Evolutionary conservation across 306 rosid species (phyloP).

Genomic region (Vigna mungo): DNA sequence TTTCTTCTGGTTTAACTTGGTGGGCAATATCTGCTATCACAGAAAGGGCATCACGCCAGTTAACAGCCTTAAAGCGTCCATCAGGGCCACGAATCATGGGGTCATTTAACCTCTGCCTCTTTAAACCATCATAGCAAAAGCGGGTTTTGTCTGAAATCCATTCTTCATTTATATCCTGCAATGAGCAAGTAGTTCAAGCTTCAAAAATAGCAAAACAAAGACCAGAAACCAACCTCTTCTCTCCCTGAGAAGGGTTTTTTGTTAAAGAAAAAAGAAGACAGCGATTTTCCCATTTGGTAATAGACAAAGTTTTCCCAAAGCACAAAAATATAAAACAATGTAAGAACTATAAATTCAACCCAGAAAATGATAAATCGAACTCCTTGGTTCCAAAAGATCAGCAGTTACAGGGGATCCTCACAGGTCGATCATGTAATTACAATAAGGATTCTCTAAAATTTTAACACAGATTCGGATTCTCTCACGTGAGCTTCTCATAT

Average conservation of each 20-base stretch:
- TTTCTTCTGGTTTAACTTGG: constrained; percentile 81
- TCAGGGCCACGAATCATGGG: constrained; percentile 97
- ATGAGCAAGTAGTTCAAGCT: constrained; percentile 34
- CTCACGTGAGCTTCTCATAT: constrained; percentile 1
- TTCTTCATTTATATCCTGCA: constrained; percentile 97
- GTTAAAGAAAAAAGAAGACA: neutral
- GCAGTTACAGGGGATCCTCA: constrained; percentile 23
- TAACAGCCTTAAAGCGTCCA: constrained; percentile 90
- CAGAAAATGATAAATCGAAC: neutral
- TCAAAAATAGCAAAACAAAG: constrained; percentile 1
- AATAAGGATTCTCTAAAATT: constrained; percentile 5
- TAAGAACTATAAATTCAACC: constrained; percentile 10
- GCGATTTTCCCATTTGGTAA: neutral
- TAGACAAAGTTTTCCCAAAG: constrained; percentile 9
- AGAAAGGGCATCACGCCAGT: constrained; percentile 96
- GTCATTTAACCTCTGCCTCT: constrained; percentile 97
- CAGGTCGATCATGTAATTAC: constrained; percentile 14
- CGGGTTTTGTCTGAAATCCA: constrained; percentile 99
- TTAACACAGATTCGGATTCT: neutral
- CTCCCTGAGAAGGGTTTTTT: neutral
- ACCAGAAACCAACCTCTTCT: constrained; percentile 4
- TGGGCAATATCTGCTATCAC: constrained; percentile 82
- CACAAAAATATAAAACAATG: constrained; percentile 17
- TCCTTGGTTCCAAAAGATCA: constrained; percentile 23
- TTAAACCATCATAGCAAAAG: constrained; percentile 95